Base-by-base conservation (phyloP, 768 basidiomycete genomes). In the Termitomyces titanicus region DNA sequence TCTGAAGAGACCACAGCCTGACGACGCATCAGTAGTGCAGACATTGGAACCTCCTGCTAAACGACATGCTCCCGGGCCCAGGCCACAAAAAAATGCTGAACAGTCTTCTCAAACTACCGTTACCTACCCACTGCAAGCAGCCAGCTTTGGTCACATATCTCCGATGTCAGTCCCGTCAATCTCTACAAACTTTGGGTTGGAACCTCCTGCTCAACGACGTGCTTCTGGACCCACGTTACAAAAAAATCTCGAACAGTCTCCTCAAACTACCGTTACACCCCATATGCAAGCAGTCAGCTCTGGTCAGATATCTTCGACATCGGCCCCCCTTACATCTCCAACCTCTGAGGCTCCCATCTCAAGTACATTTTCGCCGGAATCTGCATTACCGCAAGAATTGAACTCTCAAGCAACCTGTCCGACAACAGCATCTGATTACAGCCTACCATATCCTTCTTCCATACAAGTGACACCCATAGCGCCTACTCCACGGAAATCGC, bases 1-100 rank as follows among this genome's bases (percentile, higher is more conserved):
- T 5, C 6, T 42, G 40, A 73, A 74, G 54, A 59, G 70, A 45
- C 51, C 62, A 40, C 40, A 57, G 18, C 55, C 52, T 54, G 52
- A 58, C 27, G 47, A 61, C 18, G 43, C 31, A 42, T 37, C 54
- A 11, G 17, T 31, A 27, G 20, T 29, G 25, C 35, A 39, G 38
- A 7, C 34, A 38, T 29, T 39, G 20, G 58, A 55, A n/a, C 56
- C 58, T 24, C 46, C 58, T 13, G 40, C 53, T 2, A 58, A 59
- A 53, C 58, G 52, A 12, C 58, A 56, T 29, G 55, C 62, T 18
- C 38, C 55, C 10, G 57, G 27, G 13, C 10, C 25, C 33, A 18
- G 27, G 35, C 6, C 52, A 40, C 33, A n/a, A 31, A 0, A 27
- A 54, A 37, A 39, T 24, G n/a, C 34, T 17, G 9, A 33, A 20